Conservation (phyloP, 2,329 filamentous ascomycete species). For the Didymella arachidicola region DNA sequence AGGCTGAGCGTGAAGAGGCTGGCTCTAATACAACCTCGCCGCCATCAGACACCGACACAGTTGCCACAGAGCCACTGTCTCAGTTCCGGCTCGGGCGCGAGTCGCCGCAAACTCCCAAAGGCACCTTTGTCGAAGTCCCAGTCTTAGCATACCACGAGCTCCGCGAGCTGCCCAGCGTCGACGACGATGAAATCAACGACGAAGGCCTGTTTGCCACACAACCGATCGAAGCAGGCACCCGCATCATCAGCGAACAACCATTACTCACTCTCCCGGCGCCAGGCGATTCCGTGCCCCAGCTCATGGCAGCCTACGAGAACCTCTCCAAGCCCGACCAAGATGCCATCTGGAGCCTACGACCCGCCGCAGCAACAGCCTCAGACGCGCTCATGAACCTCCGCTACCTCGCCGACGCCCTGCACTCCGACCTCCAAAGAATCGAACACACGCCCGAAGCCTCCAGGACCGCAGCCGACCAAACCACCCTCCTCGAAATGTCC, state of each 20-base stretch:
- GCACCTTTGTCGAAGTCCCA: not conserved
- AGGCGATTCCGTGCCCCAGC: slow-evolving; percentile 5
- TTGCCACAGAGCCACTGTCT: slow-evolving; percentile 7
- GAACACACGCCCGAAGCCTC: not conserved
- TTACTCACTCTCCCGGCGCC: slow-evolving; percentile 12
- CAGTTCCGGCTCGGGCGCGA: not conserved
- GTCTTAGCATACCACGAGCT: slow-evolving; percentile 17
- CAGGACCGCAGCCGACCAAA: not conserved
- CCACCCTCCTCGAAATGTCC: not conserved
- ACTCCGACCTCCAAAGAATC: not conserved
- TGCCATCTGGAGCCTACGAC: slow-evolving; percentile 11
- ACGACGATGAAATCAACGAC: not conserved
- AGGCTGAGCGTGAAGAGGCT: not conserved
- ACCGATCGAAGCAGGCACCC: slow-evolving; percentile 21
- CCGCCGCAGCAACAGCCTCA: slow-evolving; percentile 8
- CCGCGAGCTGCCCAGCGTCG: slow-evolving; percentile 2
- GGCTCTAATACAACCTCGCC: not conserved
- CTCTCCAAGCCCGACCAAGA: slow-evolving; percentile 16
- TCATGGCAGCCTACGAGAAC: slow-evolving; percentile 13
- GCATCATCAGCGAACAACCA: slow-evolving; percentile 27
- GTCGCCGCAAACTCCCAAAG: not conserved
- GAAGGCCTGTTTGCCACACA: slow-evolving; percentile 24
- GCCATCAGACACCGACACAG: slow-evolving; percentile 10
- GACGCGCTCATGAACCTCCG: slow-evolving; percentile 10
- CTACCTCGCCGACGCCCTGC: slow-evolving; percentile 2